Base-by-base conservation (phyloP, 1,284 basidiomycete genomes). In the Irpex sp. region DNA sequence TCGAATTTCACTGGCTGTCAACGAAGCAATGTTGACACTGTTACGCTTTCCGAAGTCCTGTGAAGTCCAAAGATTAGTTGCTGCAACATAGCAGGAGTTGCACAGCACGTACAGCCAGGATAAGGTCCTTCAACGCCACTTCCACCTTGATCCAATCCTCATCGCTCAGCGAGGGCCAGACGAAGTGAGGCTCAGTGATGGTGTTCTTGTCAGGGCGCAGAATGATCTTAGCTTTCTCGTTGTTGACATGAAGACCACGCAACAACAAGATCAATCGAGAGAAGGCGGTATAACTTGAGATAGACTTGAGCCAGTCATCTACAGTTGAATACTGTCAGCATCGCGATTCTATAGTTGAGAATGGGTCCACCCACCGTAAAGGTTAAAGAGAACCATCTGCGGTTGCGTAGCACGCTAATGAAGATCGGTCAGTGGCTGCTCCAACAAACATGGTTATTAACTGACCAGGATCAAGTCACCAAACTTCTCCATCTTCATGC, bases 71-170 rank as follows among this genome's bases (percentile, higher is more conserved):
- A 63, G 64, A 49, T 66, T 47, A 58, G 10, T 55, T 35, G 36
- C n/a, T 42, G 21, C 21, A 8, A 42, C n/a, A 55, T 10, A 49
- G 2, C 21, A 16, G 23, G 4, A 2, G 52, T 21, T 8, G 16
- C 55, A 36, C n/a, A 37, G 48, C 28, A 74, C 84, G 63, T 69
- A 89, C 88, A 65, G 90, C 90, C 57, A 96, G 79, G 71, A 96
- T 96, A 55, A 96, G 84, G 67, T 96, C 94, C 74, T 93, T 96
- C 79, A 99, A 88, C 2, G 96, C 96, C 53, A 98, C 93, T 79
- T 99, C 97, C 52, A 98, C 97, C 78, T 97, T 96, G 79, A 99
- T 98, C 97, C 97, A 99, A 68, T 98, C 96, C 67, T 98, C 95
- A 70, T 99, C 96, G 23, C 81, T 81, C 57, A 99, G 80, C 2